Evolutionary conservation across 352 stramenopile species (phyloP).

Genomic region (Globisporangium cylindrosporum): DNA sequence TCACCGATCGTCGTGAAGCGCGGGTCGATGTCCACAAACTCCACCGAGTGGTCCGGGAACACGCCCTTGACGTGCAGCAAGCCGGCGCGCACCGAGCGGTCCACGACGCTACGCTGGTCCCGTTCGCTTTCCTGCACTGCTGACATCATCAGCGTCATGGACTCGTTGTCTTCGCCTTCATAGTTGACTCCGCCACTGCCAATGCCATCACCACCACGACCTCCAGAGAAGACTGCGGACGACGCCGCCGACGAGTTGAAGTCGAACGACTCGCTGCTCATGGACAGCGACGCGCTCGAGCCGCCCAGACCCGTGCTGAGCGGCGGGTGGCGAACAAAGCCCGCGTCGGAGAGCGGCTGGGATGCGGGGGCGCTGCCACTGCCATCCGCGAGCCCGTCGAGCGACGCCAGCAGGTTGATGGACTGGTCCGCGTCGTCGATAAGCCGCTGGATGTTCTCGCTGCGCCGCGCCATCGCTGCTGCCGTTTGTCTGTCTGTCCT

Average conservation of each 20-base stretch:
- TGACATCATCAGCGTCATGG: conserved; percentile 7
- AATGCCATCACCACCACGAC: not conserved
- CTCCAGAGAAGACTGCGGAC: conserved; percentile 9
- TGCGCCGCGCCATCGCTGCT: conserved; percentile 28
- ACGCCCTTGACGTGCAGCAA: conserved; percentile 78
- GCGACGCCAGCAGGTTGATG: conserved; percentile 59
- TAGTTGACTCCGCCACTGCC: conserved; percentile 1
- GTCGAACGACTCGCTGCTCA: conserved; percentile 36
- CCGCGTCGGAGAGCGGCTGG: not conserved
- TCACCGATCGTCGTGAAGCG: conserved; percentile 68
- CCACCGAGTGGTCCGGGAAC: conserved; percentile 78
- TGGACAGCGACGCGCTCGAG: conserved; percentile 14
- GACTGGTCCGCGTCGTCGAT: conserved; percentile 75
- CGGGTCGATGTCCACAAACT: conserved; percentile 79
- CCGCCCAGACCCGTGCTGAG: conserved; percentile 16
- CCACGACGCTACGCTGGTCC: conserved; percentile 30
- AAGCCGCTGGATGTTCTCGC: conserved; percentile 62
- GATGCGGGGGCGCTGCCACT: not conserved
- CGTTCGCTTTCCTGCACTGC: not conserved
- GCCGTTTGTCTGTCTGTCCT: not conserved
- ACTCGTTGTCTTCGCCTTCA: conserved; percentile 20
- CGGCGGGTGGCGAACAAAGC: conserved; percentile 9
- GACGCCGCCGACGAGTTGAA: conserved; percentile 23
- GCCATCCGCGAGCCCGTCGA: conserved; percentile 25
- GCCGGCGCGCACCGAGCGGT: conserved; percentile 46